These are phyloP conservation scores for Entelexis paramagnoliae DNA, from an alignment of 1,139 yeast genomes.

Conservation along the genomic window DNA sequence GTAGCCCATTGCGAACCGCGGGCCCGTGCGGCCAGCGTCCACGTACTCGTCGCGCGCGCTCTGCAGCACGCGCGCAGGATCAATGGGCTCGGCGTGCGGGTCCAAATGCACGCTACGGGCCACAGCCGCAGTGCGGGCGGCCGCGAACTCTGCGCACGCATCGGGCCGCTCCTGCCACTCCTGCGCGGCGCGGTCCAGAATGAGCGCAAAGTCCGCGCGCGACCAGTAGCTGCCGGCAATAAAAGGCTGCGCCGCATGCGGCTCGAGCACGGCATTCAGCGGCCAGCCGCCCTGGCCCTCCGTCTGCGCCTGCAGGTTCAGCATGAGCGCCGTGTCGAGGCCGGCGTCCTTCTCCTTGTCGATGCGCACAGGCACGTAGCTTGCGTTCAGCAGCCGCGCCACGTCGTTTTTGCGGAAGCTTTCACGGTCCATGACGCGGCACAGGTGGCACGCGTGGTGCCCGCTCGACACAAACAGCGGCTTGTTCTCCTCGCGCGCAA, in stretches of 20 bases:
- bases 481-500: conserved; percentile 29
- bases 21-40: conserved; percentile 24
- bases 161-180: conserved; percentile 28
- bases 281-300: conserved; percentile 39
- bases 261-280: conserved; percentile 33
- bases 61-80: background rate
- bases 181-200: conserved; percentile 27
- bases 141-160: conserved; percentile 27
- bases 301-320: conserved; percentile 32
- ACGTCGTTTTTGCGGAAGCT: conserved; percentile 29
- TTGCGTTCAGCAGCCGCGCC: conserved; percentile 30
- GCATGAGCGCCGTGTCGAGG: conserved; percentile 33
- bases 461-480: conserved; percentile 35
- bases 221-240: conserved; percentile 36
- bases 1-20: conserved; percentile 34
- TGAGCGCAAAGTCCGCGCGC: conserved; percentile 26
- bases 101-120: conserved; percentile 15
- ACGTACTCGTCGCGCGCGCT: conserved; percentile 11
- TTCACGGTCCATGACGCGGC: conserved; percentile 35
- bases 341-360: conserved; percentile 36
- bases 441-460: conserved; percentile 33
- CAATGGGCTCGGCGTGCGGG: background rate
- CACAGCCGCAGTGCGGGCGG: conserved; percentile 24
- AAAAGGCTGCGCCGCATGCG: conserved; percentile 32
- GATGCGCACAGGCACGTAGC: conserved; percentile 33